Base-by-base conservation (phyloP, 116 monocot genomes). In the Zostera marina region DNA sequence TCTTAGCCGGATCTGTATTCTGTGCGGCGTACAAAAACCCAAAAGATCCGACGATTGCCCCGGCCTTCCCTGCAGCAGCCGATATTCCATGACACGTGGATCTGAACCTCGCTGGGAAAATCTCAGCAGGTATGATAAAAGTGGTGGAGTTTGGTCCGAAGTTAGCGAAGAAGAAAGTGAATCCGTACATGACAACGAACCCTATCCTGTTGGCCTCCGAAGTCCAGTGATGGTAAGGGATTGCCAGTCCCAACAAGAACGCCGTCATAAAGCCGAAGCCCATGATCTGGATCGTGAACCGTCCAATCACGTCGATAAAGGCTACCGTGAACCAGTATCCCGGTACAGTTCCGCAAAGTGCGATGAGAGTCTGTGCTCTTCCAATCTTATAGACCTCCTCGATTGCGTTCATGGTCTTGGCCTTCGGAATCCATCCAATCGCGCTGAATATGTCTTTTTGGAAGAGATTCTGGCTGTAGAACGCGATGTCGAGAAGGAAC, bases 11-110 rank as follows among this genome's bases (percentile, higher is more conserved):
- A n/a, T 66, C 56, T 55, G 46, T 44, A 45, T 10, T 56, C 74
- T 77, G 84, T 4, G 84, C 71, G 0, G 61, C 60, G 44, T 61
- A 61, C 26, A 81, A 38, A 60, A 87, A 87, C 60, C 87, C 87
- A 52, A 87, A 87, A 4, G 87, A 66, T 3, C 79, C 87, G 19
- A 87, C 54, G 52, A 81, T 81, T 0, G 87, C 81, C 12, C 87
- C 87, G 5, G 76, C 73, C 73, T 88, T 88, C 25, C 88, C 88
- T 0, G 83, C 58, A 5, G 83, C 88, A 45, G 83, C 88, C 11
- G 88, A 88, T 20, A 87, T 81, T 9, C 71, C 71, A 24, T 71
- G 71, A 51, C 71, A 71, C 5, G 71, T 64, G 2, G 71, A 71
- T 25, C 72, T 21, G 22, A 76, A 53, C 53, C 76, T 72, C 4